A percentile compares a stretch with the other conserved stretches of the same genome.
Evolutionary conservation across 805 yeast species (phyloP).

Genomic region (Trichomonascus vanleenenianus): DNA sequence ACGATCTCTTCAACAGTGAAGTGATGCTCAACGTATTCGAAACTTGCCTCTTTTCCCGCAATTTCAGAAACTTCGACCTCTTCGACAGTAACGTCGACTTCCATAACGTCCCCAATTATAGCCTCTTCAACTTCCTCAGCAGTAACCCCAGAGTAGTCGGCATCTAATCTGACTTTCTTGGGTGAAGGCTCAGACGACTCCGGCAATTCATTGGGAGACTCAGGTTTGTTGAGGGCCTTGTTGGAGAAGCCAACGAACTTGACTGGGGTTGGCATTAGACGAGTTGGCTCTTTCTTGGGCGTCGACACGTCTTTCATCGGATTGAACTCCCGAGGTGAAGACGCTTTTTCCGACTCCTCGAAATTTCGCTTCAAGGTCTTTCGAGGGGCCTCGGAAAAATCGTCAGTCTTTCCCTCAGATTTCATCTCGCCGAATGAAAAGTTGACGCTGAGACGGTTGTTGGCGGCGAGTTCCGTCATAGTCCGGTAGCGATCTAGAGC

Average conservation of each 20-base stretch:
- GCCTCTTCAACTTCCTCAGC: neutral
- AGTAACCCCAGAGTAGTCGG: neutral
- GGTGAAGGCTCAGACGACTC: neutral
- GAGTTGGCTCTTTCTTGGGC: neutral
- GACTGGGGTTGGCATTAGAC: neutral
- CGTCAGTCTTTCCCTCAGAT: neutral
- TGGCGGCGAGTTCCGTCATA: constrained; percentile 4
- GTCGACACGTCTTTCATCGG: neutral
- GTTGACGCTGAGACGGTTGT: constrained; percentile 3
- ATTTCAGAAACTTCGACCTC: neutral
- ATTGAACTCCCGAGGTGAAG: neutral
- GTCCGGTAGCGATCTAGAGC: constrained; percentile 3
- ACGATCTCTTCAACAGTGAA: neutral
- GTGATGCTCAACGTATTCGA: neutral
- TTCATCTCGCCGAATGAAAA: constrained; percentile 7
- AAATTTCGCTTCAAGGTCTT: neutral
- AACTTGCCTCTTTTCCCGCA: too few species aligned
- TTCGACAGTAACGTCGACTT: neutral
- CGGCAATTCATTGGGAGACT: neutral
- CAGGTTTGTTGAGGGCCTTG: neutral
- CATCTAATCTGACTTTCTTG: neutral
- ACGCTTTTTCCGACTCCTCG: neutral
- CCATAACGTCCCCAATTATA: neutral
- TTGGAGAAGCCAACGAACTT: constrained; percentile 4
- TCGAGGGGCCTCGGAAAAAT: neutral